phyloP scores from a whole-genome alignment of 768 basidiomycete species.

The Kwoniella botswanensis region DNA sequence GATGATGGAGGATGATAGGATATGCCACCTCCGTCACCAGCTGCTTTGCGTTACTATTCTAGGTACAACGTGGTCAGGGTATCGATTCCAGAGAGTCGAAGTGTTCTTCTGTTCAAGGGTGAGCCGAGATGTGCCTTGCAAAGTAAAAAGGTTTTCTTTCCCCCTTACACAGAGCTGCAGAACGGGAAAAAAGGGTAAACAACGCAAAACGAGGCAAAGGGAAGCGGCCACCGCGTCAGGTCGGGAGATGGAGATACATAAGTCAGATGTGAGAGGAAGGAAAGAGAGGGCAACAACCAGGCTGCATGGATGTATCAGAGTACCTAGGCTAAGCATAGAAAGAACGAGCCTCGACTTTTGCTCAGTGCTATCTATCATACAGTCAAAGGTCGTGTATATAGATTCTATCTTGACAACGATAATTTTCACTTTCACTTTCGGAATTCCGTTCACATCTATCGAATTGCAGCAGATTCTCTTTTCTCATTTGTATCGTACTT shows the following conservation, averaged over 20 bases:
- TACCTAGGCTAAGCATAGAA: not conserved
- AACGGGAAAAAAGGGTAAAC: slow-evolving; percentile 2
- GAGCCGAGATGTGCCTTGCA: not conserved
- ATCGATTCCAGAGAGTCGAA: too few relatives aligned
- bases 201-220: not conserved
- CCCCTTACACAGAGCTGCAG: not conserved
- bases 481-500: not conserved
- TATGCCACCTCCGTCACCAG: too few relatives aligned
- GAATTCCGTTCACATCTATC: too few relatives aligned
- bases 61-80: too few relatives aligned
- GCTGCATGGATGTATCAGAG: not conserved
- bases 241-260: not conserved
- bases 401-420: too few relatives aligned
- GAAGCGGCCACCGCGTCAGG: not conserved
- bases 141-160: not conserved
- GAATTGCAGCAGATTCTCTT: not conserved
- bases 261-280: too few relatives aligned
- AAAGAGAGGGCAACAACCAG: not conserved
- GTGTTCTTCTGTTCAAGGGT: too few relatives aligned
- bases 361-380: too few relatives aligned
- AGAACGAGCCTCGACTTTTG: not conserved
- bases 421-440: not conserved
- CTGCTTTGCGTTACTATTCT: too few relatives aligned
- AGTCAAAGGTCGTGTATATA: too few relatives aligned
- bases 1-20: too few relatives aligned